Evolutionary conservation across 2,329 filamentous ascomycete genomes (phyloP).

Genomic region (Fusarium cyanostomum): DNA sequence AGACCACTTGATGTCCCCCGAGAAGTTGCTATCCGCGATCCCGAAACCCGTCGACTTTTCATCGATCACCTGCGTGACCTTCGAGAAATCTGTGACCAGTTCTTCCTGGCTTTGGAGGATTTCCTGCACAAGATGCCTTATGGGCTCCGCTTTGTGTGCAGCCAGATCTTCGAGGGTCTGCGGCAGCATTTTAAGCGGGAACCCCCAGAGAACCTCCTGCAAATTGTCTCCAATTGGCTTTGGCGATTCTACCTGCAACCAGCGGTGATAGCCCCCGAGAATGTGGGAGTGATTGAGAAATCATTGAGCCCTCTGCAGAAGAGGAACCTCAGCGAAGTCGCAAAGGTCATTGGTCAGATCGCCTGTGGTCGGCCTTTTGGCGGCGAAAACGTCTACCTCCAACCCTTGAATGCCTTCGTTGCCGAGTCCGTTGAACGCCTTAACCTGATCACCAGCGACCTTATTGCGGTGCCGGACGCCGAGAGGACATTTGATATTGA

Average conservation of each 20-base stretch:
- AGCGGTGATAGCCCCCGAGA: constrained; percentile 87
- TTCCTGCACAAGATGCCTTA: constrained; percentile 90
- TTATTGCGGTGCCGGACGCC: constrained; percentile 86
- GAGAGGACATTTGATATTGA: constrained; percentile 97
- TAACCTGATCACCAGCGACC: constrained; percentile 75
- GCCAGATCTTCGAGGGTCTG: constrained; percentile 84
- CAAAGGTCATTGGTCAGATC: constrained; percentile 90
- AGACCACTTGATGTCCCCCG: constrained; percentile 86
- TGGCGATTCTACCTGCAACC: constrained; percentile 96
- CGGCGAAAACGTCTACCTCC: constrained; percentile 93
- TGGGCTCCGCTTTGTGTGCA: constrained; percentile 86
- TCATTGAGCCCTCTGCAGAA: constrained; percentile 91
- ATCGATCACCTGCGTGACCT: constrained; percentile 95
- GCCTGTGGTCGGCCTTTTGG: constrained; percentile 90
- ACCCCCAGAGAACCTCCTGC: constrained; percentile 78
- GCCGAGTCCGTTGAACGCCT: constrained; percentile 85
- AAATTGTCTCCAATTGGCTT: constrained; percentile 88
- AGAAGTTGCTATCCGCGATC: constrained; percentile 94
- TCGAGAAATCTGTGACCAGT: constrained; percentile 92
- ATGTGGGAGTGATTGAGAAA: constrained; percentile 91
- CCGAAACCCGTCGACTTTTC: constrained; percentile 90
- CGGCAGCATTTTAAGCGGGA: constrained; percentile 82
- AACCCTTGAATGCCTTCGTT: constrained; percentile 93
- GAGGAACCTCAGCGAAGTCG: constrained; percentile 88
- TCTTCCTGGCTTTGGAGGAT: constrained; percentile 84